Evolutionary conservation across 768 basidiomycete species (phyloP).

Genomic region (Boletellus ananiceps): DNA sequence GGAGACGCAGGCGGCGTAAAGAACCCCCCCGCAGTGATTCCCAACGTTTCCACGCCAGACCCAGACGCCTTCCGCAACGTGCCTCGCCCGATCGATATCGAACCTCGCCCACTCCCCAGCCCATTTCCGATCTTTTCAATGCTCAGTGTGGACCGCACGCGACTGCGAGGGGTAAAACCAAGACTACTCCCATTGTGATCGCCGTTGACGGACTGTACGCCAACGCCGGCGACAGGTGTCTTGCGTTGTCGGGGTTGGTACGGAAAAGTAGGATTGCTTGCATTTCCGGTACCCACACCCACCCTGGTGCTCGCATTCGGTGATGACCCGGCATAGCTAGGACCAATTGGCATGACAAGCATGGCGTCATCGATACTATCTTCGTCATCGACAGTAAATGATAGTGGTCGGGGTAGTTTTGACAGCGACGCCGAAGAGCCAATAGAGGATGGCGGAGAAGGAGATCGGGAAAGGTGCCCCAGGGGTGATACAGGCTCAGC

Average conservation of each 20-base stretch:
- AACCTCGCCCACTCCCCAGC: conserved; percentile 41
- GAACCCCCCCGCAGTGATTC: conserved; percentile 75
- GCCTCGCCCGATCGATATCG: conserved; percentile 63
- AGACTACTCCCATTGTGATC: conserved; percentile 22
- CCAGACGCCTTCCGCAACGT: conserved; percentile 60
- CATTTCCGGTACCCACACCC: conserved; percentile 19
- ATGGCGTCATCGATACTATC: conserved; percentile 75
- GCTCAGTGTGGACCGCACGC: conserved; percentile 57
- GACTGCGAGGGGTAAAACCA: conserved; percentile 36
- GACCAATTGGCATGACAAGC: conserved; percentile 68
- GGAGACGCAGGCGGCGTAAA: conserved; percentile 52
- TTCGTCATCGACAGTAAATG: conserved; percentile 48
- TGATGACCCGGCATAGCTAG: conserved; percentile 19
- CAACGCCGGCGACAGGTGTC: conserved; percentile 18
- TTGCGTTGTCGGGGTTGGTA: conserved; percentile 43
- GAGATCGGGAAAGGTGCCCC: conserved; percentile 22
- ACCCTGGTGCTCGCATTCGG: conserved; percentile 15
- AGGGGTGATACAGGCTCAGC: conserved; percentile 49
- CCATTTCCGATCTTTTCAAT: conserved; percentile 43
- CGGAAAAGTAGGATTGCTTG: conserved; percentile 8
- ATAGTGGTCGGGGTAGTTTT: conserved; percentile 20
- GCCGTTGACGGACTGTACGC: conserved; percentile 35
- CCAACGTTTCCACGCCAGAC: conserved; percentile 69
- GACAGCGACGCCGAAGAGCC: conserved; percentile 22
- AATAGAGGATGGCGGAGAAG: conserved; percentile 25